Percentiles rank a stretch among this genome's conserved stretches.
These are phyloP conservation scores for Yarrowia sp. DNA, from an alignment of 805 yeast species.

Conservation along the genomic window DNA sequence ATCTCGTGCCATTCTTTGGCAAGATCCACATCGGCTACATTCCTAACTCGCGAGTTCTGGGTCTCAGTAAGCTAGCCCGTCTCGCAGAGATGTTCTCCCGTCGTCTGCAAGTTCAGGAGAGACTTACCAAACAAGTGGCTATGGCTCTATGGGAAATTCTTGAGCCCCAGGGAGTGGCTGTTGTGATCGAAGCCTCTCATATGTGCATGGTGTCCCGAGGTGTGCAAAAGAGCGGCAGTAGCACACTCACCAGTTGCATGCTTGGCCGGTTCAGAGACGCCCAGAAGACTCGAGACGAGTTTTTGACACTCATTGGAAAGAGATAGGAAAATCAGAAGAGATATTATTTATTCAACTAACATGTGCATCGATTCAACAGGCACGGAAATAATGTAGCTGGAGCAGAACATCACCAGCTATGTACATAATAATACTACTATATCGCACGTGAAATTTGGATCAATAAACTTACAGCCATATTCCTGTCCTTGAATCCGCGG, in stretches of 20 bases:
- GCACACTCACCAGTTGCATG: conserved; percentile 95
- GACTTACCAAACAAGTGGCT: conserved; percentile 95
- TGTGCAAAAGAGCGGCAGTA: conserved; percentile 90
- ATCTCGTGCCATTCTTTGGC: conserved; percentile 94
- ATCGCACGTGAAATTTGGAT: conserved; percentile 4
- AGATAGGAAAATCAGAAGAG: conserved; percentile 35
- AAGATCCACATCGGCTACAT: conserved; percentile 97
- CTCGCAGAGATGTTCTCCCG: conserved; percentile 96
- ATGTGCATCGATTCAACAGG: conserved; percentile 25
- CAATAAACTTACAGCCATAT: no score
- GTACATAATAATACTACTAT: conserved; percentile 12
- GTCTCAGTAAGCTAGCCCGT: conserved; percentile 88
- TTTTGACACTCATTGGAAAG: conserved; percentile 73
- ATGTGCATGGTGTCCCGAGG: conserved; percentile 99
- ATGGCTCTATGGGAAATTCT: conserved; percentile 89
- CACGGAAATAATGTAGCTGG: conserved; percentile 1
- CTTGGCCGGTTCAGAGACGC: conserved; percentile 91
- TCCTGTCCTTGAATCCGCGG: no score
- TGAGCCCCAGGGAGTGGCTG: conserved; percentile 96
- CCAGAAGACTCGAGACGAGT: conserved; percentile 95
- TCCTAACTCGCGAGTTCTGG: conserved; percentile 89
- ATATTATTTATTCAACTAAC: conserved; percentile 25
- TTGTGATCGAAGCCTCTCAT: conserved; percentile 94
- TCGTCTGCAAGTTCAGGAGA: conserved; percentile 95
- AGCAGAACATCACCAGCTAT: not conserved